Evolutionary conservation across 345 rosid genomes (phyloP).

Genomic region (Gossypium arboreum): DNA sequence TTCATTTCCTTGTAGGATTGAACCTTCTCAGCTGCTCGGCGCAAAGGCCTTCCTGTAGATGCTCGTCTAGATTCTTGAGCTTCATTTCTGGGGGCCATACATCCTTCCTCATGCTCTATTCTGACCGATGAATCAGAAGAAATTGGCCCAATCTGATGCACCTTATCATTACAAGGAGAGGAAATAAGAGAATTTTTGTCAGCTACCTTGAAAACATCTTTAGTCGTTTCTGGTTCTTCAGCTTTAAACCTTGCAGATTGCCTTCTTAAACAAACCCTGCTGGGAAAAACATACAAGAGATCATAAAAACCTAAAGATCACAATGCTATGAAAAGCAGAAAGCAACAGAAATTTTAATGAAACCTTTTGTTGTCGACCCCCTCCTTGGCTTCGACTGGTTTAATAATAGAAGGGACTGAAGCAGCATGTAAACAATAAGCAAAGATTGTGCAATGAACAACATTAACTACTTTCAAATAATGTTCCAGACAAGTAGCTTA

Average conservation of each 20-base stretch:
- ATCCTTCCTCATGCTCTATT: constrained; percentile 22
- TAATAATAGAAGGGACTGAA: constrained; percentile 13
- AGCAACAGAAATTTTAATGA: neutral
- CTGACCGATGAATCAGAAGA: constrained; percentile 8
- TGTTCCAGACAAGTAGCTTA: constrained; percentile 2
- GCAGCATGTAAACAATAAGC: constrained; percentile 2
- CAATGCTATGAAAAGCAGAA: neutral
- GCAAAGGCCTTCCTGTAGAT: constrained; percentile 48
- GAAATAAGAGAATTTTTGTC: constrained; percentile 30
- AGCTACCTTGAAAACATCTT: constrained; percentile 14
- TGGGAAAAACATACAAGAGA: constrained; percentile 1
- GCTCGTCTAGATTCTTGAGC: constrained; percentile 29
- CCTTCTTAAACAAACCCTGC: constrained; percentile 26
- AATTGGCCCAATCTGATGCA: neutral
- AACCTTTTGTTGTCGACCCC: constrained; percentile 1
- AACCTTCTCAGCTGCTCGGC: constrained; percentile 54
- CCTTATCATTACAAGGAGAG: constrained; percentile 9
- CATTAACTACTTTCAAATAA: neutral
- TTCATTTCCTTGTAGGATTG: constrained; percentile 74
- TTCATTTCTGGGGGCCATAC: constrained; percentile 22
- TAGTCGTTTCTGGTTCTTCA: constrained; percentile 16
- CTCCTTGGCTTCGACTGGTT: constrained; percentile 8
- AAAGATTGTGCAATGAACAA: neutral
- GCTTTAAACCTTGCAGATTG: constrained; percentile 10
- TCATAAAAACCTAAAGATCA: neutral